Conservation (phyloP, 768 basidiomycete species). For the Russula griseocarnosa region DNA sequence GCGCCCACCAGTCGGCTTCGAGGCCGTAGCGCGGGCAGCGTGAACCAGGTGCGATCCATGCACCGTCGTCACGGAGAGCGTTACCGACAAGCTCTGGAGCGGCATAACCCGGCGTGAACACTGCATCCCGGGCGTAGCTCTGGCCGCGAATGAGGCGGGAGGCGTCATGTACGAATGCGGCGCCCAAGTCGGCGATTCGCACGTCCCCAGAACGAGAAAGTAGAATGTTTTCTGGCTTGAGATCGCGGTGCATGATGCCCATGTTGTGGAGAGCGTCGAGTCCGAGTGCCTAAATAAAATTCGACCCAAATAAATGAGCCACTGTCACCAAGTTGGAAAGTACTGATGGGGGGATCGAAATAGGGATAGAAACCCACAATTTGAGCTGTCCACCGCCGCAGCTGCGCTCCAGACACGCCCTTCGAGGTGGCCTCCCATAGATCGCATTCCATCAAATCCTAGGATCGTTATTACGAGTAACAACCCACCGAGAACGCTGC, state of each 20-base stretch:
- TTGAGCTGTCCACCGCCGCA: slow-evolving; percentile 27
- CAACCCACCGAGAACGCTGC: background rate
- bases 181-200: slow-evolving; percentile 27
- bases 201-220: slow-evolving; percentile 26
- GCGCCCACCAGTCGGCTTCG: slow-evolving; percentile 29
- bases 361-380: slow-evolving; percentile 15
- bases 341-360: no score
- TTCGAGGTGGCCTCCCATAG: slow-evolving; percentile 23
- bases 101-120: slow-evolving; percentile 26
- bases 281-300: slow-evolving; percentile 19
- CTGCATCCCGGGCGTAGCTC: slow-evolving; percentile 23
- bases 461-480: background rate
- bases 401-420: slow-evolving; percentile 9
- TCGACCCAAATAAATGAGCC: background rate
- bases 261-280: slow-evolving; percentile 28
- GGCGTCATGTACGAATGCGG: slow-evolving; percentile 24
- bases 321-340: background rate
- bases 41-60: slow-evolving; percentile 18
- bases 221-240: slow-evolving; percentile 30
- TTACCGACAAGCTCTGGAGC: slow-evolving; percentile 26
- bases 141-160: slow-evolving; percentile 22
- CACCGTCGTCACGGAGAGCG: slow-evolving; percentile 19
- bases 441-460: slow-evolving; percentile 29
- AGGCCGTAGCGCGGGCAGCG: slow-evolving; percentile 24
- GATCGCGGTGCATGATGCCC: slow-evolving; percentile 29